Conservation (phyloP, 139 green algal species). For the Eudorina sp. region DNA sequence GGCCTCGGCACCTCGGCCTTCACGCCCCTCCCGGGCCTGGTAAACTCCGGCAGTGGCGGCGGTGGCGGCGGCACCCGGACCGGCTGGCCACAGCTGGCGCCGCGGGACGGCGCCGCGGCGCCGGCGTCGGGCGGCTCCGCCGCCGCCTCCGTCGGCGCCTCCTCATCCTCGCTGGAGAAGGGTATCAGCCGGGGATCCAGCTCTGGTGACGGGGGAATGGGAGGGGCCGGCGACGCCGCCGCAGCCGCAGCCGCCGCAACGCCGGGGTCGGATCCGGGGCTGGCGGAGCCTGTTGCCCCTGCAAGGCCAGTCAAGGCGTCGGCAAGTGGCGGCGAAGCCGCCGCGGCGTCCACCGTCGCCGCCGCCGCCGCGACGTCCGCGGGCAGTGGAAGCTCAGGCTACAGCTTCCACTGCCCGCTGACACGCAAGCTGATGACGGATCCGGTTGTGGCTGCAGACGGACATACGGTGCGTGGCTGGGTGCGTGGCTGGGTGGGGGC, state of each 20-base stretch:
- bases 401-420: conserved; percentile 60
- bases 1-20: conserved; percentile 17
- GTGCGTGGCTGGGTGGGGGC: no score
- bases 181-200: not conserved
- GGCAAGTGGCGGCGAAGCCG: not conserved
- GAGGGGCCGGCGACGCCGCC: not conserved
- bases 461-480: no score
- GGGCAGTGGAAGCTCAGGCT: not conserved
- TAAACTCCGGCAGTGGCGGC: not conserved
- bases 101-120: not conserved
- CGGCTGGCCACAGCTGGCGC: not conserved
- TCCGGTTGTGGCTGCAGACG: conserved; percentile 80
- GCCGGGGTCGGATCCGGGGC: no score
- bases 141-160: not conserved
- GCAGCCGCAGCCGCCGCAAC: not conserved
- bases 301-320: no score
- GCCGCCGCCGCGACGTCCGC: not conserved
- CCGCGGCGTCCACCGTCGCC: not conserved
- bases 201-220: not conserved
- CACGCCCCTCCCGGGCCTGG: not conserved
- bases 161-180: not conserved
- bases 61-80: not conserved
- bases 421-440: conserved; percentile 72
- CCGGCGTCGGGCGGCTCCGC: not conserved
- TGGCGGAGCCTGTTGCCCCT: no score